Percentiles rank a stretch among this genome's conserved stretches.
Evolutionary conservation across 2,329 filamentous ascomycete genomes (phyloP).

Genomic region (Diplodia sapinea): DNA sequence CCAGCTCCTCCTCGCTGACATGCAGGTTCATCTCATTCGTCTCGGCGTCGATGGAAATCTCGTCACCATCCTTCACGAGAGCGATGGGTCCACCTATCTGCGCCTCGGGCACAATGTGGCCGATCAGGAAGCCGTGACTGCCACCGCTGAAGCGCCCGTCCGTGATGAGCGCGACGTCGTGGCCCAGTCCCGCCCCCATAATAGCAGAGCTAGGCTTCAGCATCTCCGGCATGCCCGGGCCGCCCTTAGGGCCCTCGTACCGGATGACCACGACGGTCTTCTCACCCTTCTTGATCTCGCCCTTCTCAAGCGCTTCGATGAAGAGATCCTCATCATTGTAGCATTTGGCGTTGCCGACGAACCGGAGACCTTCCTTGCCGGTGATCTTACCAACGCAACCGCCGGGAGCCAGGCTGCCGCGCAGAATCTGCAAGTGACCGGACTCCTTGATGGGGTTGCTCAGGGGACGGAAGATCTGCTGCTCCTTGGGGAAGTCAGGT

Average conservation of each 20-base stretch:
- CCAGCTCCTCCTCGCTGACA: constrained; percentile 68
- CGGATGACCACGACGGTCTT: constrained; percentile 79
- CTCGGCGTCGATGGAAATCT: constrained; percentile 82
- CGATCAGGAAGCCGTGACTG: constrained; percentile 84
- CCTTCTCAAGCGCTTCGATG: constrained; percentile 68
- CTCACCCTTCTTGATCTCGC: constrained; percentile 74
- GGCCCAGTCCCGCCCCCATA: constrained; percentile 74
- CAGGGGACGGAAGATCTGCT: constrained; percentile 72
- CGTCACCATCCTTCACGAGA: constrained; percentile 80
- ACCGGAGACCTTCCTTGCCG: constrained; percentile 72
- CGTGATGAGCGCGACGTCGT: constrained; percentile 75
- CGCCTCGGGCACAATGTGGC: constrained; percentile 86
- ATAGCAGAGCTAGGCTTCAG: constrained; percentile 73
- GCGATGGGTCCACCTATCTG: constrained; percentile 85
- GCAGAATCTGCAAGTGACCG: constrained; percentile 75
- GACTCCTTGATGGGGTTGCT: constrained; percentile 73
- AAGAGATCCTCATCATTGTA: constrained; percentile 74
- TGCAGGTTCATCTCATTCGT: constrained; percentile 69
- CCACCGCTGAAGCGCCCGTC: constrained; percentile 81
- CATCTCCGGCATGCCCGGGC: constrained; percentile 78
- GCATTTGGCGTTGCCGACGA: constrained; percentile 72
- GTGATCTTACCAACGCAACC: constrained; percentile 78
- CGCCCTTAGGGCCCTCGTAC: constrained; percentile 75
- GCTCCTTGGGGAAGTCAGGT: constrained; percentile 69
- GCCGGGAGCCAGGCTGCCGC: constrained; percentile 71